Percentiles rank a stretch among this genome's conserved stretches.
Evolutionary conservation across 495 filamentous ascomycete species (phyloP).

Genomic region (Daldinia vernicosa): DNA sequence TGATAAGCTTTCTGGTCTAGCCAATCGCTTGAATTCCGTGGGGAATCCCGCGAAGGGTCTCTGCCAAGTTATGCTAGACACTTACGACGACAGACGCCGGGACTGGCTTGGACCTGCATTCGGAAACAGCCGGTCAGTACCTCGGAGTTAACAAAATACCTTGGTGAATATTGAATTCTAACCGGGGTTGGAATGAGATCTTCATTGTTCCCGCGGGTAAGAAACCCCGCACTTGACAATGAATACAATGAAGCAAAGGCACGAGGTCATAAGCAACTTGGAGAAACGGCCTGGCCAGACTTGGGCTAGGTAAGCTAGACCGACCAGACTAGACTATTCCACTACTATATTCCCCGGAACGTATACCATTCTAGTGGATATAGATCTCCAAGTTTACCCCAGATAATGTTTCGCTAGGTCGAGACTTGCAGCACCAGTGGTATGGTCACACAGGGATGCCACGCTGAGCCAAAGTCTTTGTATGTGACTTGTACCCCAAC

Average conservation of each 20-base stretch:
- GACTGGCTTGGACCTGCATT: conserved; percentile 26
- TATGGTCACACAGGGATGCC: conserved; percentile 21
- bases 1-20: neutral
- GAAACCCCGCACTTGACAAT: conserved; percentile 30
- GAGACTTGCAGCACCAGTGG: conserved; percentile 17
- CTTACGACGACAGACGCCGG: conserved; percentile 23
- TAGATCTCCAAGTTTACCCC: conserved; percentile 11
- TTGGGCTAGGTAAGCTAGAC: conserved; percentile 4
- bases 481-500: conserved; percentile 23
- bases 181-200: conserved; percentile 13
- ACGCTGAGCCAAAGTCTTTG: conserved; percentile 6
- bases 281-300: neutral
- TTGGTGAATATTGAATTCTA: conserved; percentile 23
- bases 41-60: conserved; percentile 13
- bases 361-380: conserved; percentile 3
- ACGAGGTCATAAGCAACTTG: conserved; percentile 6
- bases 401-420: conserved; percentile 21
- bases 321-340: conserved; percentile 11
- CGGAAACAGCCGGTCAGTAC: conserved; percentile 19
- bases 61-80: conserved; percentile 15
- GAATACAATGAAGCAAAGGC: neutral
- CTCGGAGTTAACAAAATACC: conserved; percentile 29
- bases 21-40: conserved; percentile 7
- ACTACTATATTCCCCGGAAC: neutral
- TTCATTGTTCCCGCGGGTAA: conserved; percentile 26